Evolutionary conservation across 2,329 filamentous ascomycete genomes (phyloP).

Genomic region (Cladosporium oxysporum): DNA sequence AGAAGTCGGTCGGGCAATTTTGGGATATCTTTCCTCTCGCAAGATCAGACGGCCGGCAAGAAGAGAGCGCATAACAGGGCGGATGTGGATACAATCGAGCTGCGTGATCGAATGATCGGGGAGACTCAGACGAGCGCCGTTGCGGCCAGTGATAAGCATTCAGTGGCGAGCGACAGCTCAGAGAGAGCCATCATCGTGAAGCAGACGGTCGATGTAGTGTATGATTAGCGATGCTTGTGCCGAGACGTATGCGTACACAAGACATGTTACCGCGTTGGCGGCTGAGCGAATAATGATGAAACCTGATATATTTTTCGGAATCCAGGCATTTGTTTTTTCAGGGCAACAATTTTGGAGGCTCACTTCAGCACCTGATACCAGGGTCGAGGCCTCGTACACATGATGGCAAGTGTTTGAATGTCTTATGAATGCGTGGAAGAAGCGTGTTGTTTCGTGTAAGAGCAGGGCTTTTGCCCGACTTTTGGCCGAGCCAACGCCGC

Average conservation of each 20-base stretch:
- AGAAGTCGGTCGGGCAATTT: neutral
- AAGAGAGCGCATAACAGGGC: neutral
- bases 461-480: neutral
- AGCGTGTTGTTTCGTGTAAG: neutral
- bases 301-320: neutral
- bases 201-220: slow-evolving; percentile 2
- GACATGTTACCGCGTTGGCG: neutral
- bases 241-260: neutral
- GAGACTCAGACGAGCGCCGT: neutral
- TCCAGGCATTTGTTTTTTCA: neutral
- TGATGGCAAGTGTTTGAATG: neutral
- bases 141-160: neutral
- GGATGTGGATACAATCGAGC: neutral
- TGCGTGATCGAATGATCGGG: neutral
- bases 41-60: neutral
- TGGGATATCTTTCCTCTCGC: neutral
- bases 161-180: slow-evolving; percentile 7
- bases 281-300: neutral
- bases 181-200: slow-evolving; percentile 12
- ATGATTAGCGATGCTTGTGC: neutral
- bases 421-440: neutral
- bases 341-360: neutral
- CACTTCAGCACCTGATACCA: neutral
- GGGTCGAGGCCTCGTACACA: neutral
- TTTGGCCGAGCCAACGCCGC: neutral